Conservation (phyloP, 2,329 filamentous ascomycete genomes). For the Podosphaera xanthii region DNA sequence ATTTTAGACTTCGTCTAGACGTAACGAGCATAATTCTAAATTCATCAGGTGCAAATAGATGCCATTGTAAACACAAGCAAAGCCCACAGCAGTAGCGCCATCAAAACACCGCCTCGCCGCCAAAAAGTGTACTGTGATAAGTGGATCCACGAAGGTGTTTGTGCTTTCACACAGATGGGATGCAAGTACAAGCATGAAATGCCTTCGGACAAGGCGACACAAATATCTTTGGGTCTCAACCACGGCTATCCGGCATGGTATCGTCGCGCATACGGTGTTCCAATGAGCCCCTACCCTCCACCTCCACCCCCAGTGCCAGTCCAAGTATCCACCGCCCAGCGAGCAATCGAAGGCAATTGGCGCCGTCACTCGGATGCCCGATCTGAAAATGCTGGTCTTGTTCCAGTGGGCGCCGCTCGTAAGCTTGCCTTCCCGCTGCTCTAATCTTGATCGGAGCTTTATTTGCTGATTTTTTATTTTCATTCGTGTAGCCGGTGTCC, state of each 20-base stretch:
- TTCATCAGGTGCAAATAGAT: not conserved
- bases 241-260: constrained; percentile 38
- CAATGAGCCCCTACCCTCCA: not conserved
- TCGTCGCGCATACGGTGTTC: constrained; percentile 5
- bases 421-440: not conserved
- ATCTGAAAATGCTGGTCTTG: not conserved
- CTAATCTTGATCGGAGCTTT: too few species aligned
- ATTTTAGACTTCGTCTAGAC: too few species aligned
- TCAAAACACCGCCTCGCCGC: constrained; percentile 4
- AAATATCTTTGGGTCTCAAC: constrained; percentile 48
- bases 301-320: not conserved
- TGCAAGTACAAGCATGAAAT: constrained; percentile 85
- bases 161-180: constrained; percentile 65
- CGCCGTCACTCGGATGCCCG: not conserved
- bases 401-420: not conserved
- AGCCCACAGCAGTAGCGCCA: not conserved
- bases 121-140: constrained; percentile 66
- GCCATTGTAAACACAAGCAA: not conserved
- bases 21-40: not conserved
- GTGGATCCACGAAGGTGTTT: constrained; percentile 72
- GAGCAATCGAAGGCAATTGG: not conserved
- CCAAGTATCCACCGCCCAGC: not conserved
- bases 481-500: not conserved
- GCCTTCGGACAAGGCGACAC: constrained; percentile 43
- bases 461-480: too few species aligned